A percentile compares a stretch with the other conserved stretches of the same genome.
Evolutionary conservation across 768 basidiomycete genomes (phyloP).

Genomic region (Kwoniella dejecticola): DNA sequence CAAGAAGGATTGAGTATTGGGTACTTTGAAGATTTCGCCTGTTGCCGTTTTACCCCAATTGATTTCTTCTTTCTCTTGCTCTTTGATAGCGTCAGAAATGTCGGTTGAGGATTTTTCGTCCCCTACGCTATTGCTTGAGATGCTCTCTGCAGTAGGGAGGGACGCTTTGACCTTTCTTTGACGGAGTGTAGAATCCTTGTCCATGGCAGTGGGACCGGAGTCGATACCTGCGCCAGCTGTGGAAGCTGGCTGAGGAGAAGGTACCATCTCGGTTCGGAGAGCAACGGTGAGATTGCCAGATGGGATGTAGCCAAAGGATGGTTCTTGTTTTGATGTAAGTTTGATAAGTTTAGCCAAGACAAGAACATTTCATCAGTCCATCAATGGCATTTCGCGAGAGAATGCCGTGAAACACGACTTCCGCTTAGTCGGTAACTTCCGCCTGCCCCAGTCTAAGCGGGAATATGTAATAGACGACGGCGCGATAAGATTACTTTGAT

Average conservation of each 20-base stretch:
- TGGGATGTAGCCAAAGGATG: not conserved
- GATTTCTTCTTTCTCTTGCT: slow-evolving; percentile 63
- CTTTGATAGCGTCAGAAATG: slow-evolving; percentile 2
- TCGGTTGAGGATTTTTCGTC: not conserved
- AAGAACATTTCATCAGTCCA: slow-evolving; percentile 11
- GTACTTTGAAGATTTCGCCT: slow-evolving; percentile 73
- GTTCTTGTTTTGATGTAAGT: too few relatives aligned
- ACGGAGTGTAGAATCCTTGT: slow-evolving; percentile 17
- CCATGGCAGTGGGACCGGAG: not conserved
- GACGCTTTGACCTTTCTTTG: slow-evolving; percentile 26
- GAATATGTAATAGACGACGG: too few relatives aligned
- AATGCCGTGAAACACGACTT: not conserved
- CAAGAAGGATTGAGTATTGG: slow-evolving; percentile 45
- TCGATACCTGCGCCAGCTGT: slow-evolving; percentile 1
- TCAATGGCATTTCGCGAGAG: too few relatives aligned
- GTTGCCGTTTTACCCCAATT: slow-evolving; percentile 68
- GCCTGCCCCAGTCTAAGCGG: too few relatives aligned
- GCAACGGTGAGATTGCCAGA: not conserved
- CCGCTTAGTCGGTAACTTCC: too few relatives aligned
- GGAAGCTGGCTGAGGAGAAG: slow-evolving; percentile 6
- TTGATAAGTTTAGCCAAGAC: slow-evolving; percentile 5
- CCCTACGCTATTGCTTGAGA: not conserved
- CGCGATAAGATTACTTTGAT: not conserved
- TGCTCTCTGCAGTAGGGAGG: not conserved
- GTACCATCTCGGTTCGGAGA: not conserved